A percentile compares a stretch with the other conserved stretches of the same genome.
These are phyloP conservation scores for Orychophragmus violaceus DNA, from an alignment of 345 rosid genomes.

Conservation along the genomic window DNA sequence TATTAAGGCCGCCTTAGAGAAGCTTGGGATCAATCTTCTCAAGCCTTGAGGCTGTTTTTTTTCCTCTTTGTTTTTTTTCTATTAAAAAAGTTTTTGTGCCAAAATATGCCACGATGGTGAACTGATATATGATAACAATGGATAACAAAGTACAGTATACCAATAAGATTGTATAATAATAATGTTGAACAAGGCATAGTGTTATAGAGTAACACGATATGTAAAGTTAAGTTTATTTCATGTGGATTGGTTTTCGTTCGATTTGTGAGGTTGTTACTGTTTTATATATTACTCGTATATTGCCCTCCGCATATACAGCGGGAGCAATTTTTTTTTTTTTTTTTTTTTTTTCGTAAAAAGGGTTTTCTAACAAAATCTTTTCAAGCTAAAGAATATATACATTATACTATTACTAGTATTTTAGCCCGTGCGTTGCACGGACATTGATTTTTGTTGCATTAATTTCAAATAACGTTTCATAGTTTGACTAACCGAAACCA, in stretches of 20 bases:
- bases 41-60: conserved; percentile 11
- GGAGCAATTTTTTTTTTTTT: no score
- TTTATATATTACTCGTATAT: not conserved
- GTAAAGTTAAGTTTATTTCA: not conserved
- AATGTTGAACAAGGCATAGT: not conserved
- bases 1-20: conserved; percentile 18
- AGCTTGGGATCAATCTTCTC: conserved; percentile 21
- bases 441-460: no score
- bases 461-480: no score
- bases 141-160: not conserved
- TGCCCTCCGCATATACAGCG: not conserved
- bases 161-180: not conserved
- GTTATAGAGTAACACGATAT: not conserved
- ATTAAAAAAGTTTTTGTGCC: not conserved
- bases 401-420: not conserved
- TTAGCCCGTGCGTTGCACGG: no score
- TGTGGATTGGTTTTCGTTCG: not conserved
- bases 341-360: no score
- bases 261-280: not conserved
- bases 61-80: no score
- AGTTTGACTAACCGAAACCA: no score
- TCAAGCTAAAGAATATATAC: not conserved
- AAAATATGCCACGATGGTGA: not conserved
- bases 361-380: no score
- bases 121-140: not conserved